A percentile compares a stretch with the other conserved stretches of the same genome.
These are phyloP conservation scores for Moelleriella libera DNA, from an alignment of 2,329 filamentous ascomycete species.

Conservation along the genomic window DNA sequence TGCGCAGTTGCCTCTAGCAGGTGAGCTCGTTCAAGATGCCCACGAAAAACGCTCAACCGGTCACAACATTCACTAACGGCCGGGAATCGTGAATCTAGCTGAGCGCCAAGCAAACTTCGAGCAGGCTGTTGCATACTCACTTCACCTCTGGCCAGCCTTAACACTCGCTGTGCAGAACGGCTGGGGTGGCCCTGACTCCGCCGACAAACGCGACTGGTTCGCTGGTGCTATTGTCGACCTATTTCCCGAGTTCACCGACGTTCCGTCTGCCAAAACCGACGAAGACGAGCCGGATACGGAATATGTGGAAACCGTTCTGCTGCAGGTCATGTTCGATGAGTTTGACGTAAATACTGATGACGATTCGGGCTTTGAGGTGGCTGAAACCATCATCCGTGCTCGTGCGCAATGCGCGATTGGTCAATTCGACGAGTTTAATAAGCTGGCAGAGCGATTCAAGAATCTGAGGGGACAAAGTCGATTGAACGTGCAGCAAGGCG, in stretches of 20 bases:
- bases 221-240: slow-evolving; percentile 76
- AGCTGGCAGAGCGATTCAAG: slow-evolving; percentile 48
- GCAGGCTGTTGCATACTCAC: slow-evolving; percentile 68
- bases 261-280: slow-evolving; percentile 10
- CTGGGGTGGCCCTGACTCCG: slow-evolving; percentile 74
- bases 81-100: slow-evolving; percentile 19
- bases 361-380: slow-evolving; percentile 64
- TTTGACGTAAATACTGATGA: slow-evolving; percentile 91
- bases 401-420: slow-evolving; percentile 50
- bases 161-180: slow-evolving; percentile 73
- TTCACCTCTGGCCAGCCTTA: slow-evolving; percentile 81
- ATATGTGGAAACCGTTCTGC: slow-evolving; percentile 70
- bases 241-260: slow-evolving; percentile 50
- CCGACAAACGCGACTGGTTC: slow-evolving; percentile 93
- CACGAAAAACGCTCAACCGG: neutral
- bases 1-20: slow-evolving; percentile 16
- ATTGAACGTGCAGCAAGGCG: slow-evolving; percentile 38
- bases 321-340: slow-evolving; percentile 90
- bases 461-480: slow-evolving; percentile 43
- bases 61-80: neutral
- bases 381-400: slow-evolving; percentile 55
- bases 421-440: slow-evolving; percentile 49
- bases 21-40: slow-evolving; percentile 6
- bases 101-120: slow-evolving; percentile 58
- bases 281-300: slow-evolving; percentile 49